Percentiles rank a stretch among this genome's conserved stretches.
These are phyloP conservation scores for Diaporthe vexans DNA, from an alignment of 2,329 filamentous ascomycete species.

Conservation along the genomic window DNA sequence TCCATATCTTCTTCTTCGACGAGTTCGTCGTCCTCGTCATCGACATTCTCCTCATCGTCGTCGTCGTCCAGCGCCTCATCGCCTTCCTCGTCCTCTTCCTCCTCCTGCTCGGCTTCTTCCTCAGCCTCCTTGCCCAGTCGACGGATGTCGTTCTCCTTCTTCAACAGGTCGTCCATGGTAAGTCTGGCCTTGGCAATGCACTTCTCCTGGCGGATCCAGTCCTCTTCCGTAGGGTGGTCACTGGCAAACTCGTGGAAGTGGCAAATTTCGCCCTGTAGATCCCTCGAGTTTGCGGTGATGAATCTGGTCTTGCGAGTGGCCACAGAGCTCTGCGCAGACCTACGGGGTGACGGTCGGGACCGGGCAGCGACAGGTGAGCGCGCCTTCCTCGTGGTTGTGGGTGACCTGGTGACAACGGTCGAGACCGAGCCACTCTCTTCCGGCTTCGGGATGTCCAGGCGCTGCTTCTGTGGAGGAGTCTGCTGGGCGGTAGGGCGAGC, in stretches of 20 bases:
- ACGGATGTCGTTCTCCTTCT: constrained; percentile 90
- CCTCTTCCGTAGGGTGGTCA: constrained; percentile 84
- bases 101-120: constrained; percentile 84
- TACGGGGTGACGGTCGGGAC: constrained; percentile 52
- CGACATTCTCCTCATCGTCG: constrained; percentile 61
- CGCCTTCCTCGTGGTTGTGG: constrained; percentile 48
- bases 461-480: constrained; percentile 30
- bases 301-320: constrained; percentile 60
- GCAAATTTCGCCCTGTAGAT: constrained; percentile 68
- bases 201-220: constrained; percentile 85
- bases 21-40: constrained; percentile 63
- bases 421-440: constrained; percentile 40
- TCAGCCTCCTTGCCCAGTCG: constrained; percentile 90
- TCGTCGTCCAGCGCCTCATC: constrained; percentile 57
- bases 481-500: constrained; percentile 60
- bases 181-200: constrained; percentile 77
- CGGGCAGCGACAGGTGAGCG: constrained; percentile 46
- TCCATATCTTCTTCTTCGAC: constrained; percentile 65
- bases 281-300: constrained; percentile 64
- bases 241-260: constrained; percentile 94
- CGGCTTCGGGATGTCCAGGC: constrained; percentile 14
- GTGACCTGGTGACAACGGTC: constrained; percentile 38
- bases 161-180: constrained; percentile 89
- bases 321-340: constrained; percentile 55
- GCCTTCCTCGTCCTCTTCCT: constrained; percentile 69